Evolutionary conservation across 2,329 filamentous ascomycete species (phyloP), one percentile per base, ranked within the genome.

Genomic region (Pseudonectria foliicola): DNA sequence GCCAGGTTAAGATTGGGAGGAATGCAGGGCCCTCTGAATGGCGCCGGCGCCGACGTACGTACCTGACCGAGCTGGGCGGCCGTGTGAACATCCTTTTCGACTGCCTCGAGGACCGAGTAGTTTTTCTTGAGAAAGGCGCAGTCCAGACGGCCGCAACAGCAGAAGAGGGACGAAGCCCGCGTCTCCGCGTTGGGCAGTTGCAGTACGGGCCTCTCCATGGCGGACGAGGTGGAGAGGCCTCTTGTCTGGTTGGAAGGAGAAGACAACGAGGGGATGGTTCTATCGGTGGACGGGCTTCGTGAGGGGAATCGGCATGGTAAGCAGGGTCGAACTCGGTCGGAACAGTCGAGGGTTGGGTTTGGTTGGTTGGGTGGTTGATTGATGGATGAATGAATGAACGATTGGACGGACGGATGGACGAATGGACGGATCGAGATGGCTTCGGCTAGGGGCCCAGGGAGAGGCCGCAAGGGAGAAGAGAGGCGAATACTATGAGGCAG

Each of bases 61-160:
- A 95, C 90, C 84, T 95, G 85, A 46, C 92, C 92, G 52, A 95
- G 74, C 57, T 83, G 75, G 31, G 88, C 92, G 27, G 92, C 92
- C 34, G 78, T 86, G 51, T 81, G 80, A 35, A 95, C 84, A 64
- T 95, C 86, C 51, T 82, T 83, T 63, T 96, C 90, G 45, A 96
- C 73, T 42, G 77, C 82, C 49, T 86, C 80, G 30, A 96, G 71
- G 43, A 87, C 71, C 29, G 74, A 71, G 59, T 80, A 81, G 63
- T 90, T 95, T 63, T 89, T 82, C 60, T 77, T 78, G 43, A 95
- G 72, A 57, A 84, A 86, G 48, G 80, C 74, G 62, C 90, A 96
- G 52, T 87, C 80, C 43, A 70, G 58, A 46, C 78, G 80, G 37
- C 88, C 89, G 66, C 90, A 98, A 66, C 90, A 98, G 70, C 92